Base-by-base conservation (phyloP, 495 filamentous ascomycete species). In the Lasiosphaeris hirsuta region DNA sequence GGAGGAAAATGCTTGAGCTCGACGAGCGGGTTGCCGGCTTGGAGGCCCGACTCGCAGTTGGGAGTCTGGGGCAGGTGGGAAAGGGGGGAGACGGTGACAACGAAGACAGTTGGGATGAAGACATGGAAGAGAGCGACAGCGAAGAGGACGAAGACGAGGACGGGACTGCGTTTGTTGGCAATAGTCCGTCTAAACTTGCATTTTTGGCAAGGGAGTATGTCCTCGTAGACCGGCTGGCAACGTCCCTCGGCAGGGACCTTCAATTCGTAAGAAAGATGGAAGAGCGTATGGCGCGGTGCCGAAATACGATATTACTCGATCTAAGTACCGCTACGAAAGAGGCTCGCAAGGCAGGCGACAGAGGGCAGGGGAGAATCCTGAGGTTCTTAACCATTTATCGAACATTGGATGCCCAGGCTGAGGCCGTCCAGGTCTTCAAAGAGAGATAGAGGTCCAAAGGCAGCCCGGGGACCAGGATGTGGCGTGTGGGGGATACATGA, bases 281-380 rank as follows among this genome's bases (percentile, higher is more conserved):
- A 3, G 84, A 84, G 34, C 78, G 82, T 55, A 66, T 78, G 51
- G 61, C 41, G 7, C 65, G 73, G 45, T 78, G 73, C 59, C 72
- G 85, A 60, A 88, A 90, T 41, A 96, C 92, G 0, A 76, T 97
- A 42, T 69, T 97, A 14, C 73, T 97, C 37, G 93, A 97, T 70
- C 74, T 98, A 30, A 86, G 81, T 54, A 86, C 84, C 2, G 90
- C 91, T 1, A 71, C 95, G 43, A 89, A 89, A 65, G 88, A 92
- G 67, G 83, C 85, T 1, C 84, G 78, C 18, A 74, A 72, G 40
- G 75, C 79, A 0, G 83, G 81, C 1, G 65, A 71, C 0, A 75
- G 68, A 42, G 84, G 84, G 0, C 79, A 83, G 58, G 70, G 69
- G 4, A 80, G 84, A 51, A 69, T 86, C n/a, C 67, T 92, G 67